These are phyloP conservation scores for Parasarocladium wereldwijsianum DNA, from an alignment of 2,329 filamentous ascomycete species.

Conservation along the genomic window DNA sequence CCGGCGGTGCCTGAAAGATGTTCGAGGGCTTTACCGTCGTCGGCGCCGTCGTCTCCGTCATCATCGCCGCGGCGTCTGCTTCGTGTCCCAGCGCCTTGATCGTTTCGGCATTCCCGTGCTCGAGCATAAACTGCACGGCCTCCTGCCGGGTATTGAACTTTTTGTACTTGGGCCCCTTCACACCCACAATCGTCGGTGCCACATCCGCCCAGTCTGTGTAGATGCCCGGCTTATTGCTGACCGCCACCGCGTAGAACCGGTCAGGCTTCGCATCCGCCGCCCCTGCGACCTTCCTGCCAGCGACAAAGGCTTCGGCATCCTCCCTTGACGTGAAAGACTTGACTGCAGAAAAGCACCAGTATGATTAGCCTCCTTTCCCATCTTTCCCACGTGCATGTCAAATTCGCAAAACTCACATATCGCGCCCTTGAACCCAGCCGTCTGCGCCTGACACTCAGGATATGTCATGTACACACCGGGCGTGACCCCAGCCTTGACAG, in stretches of 20 bases:
- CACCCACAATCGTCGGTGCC: conserved; percentile 57
- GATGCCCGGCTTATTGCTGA: conserved; percentile 42
- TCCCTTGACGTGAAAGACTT: conserved; percentile 62
- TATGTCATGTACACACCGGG: conserved; percentile 50
- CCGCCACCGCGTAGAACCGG: conserved; percentile 46
- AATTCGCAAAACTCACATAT: conserved; percentile 40
- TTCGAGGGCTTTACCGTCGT: conserved; percentile 1
- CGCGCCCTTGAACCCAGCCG: conserved; percentile 46
- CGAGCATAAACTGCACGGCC: conserved; percentile 61
- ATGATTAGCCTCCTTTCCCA: neutral
- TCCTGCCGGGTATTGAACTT: conserved; percentile 54
- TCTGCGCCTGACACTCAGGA: conserved; percentile 46
- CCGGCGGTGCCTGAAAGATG: too few species aligned
- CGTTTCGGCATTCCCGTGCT: conserved; percentile 28
- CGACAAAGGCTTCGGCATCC: conserved; percentile 68
- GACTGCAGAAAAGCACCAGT: conserved; percentile 30
- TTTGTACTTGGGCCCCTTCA: conserved; percentile 55
- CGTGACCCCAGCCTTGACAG: conserved; percentile 38
- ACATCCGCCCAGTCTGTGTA: conserved; percentile 55
- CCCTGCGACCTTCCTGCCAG: conserved; percentile 33
- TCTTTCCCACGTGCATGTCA: neutral
- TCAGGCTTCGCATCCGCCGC: conserved; percentile 23
- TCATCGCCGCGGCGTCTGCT: conserved; percentile 10
- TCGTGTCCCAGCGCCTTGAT: conserved; percentile 23
- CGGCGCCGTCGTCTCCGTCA: neutral